Conservation (phyloP, 768 basidiomycete species). For the Chalciporus chontae region DNA sequence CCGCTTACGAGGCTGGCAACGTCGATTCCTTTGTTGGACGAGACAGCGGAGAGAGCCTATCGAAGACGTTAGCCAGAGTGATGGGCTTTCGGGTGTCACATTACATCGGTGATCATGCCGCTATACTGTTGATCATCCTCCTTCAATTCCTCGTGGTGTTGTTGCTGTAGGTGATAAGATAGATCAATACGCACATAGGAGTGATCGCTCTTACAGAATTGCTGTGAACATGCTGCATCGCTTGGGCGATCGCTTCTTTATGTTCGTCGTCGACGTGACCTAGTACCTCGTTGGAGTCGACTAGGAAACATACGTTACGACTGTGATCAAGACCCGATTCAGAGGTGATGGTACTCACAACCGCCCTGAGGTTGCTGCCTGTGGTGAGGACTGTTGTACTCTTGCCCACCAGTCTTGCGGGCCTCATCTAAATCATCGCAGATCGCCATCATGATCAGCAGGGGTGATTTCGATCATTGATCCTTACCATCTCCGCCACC, state of each 20-base stretch:
- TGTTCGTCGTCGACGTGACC: conserved; percentile 33
- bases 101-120: conserved; percentile 15
- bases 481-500: background rate
- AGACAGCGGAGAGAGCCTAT: conserved; percentile 18
- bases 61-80: conserved; percentile 3
- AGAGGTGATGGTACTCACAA: conserved; percentile 15
- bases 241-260: conserved; percentile 11
- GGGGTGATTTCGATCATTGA: background rate
- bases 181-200: background rate
- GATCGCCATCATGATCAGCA: conserved; percentile 10
- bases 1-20: conserved; percentile 23
- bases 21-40: conserved; percentile 31
- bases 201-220: conserved; percentile 14
- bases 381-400: conserved; percentile 59
- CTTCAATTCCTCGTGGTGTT: conserved; percentile 15
- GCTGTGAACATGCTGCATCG: conserved; percentile 19
- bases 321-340: conserved; percentile 2
- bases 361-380: conserved; percentile 23
- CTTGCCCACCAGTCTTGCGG: conserved; percentile 58
- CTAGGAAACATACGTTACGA: conserved; percentile 33
- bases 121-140: conserved; percentile 15
- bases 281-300: conserved; percentile 61
- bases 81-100: background rate
- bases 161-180: conserved; percentile 4
- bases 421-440: conserved; percentile 35